These are phyloP conservation scores for Neocucurbitaria cava DNA, from an alignment of 2,329 filamentous ascomycete species.

Conservation along the genomic window DNA sequence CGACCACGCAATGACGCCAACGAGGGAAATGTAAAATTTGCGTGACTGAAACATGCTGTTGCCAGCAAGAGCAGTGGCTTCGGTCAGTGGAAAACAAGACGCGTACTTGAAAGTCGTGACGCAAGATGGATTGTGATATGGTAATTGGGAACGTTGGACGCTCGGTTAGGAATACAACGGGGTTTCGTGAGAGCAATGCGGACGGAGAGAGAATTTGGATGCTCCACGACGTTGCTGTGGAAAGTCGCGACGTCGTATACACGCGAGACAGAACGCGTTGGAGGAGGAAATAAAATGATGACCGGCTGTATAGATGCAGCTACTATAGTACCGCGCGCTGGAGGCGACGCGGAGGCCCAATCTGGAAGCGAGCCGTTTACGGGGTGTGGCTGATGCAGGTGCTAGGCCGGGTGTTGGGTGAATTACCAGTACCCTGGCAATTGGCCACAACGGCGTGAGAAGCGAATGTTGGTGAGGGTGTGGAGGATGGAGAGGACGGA, in stretches of 20 bases:
- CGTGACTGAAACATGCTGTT: slow-evolving; percentile 34
- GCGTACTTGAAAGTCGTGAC: not conserved
- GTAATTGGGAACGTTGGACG: not conserved
- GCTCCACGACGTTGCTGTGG: slow-evolving; percentile 35
- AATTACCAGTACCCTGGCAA: slow-evolving; percentile 32
- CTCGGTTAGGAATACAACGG: not conserved
- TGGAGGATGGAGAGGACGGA: slow-evolving; percentile 33
- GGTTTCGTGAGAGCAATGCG: slow-evolving; percentile 20
- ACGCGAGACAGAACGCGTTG: slow-evolving; percentile 40
- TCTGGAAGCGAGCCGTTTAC: slow-evolving; percentile 27
- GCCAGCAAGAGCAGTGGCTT: slow-evolving; percentile 16
- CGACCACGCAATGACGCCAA: slow-evolving; percentile 43
- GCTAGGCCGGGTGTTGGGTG: slow-evolving; percentile 26
- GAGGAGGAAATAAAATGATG: slow-evolving; percentile 38
- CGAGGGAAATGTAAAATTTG: slow-evolving; percentile 39
- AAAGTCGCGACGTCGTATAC: slow-evolving; percentile 32
- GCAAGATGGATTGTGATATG: not conserved
- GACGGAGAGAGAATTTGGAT: slow-evolving; percentile 28
- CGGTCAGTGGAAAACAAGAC: not conserved
- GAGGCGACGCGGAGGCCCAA: slow-evolving; percentile 6
- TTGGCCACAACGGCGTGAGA: slow-evolving; percentile 18
- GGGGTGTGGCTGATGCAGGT: slow-evolving; percentile 40
- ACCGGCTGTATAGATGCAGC: slow-evolving; percentile 21
- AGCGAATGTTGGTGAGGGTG: slow-evolving; percentile 27
- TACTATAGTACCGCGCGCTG: slow-evolving; percentile 21